Evolutionary conservation across 768 basidiomycete species (phyloP), one percentile per base, ranked within the genome.

Genomic region (Lactarius quietus): DNA sequence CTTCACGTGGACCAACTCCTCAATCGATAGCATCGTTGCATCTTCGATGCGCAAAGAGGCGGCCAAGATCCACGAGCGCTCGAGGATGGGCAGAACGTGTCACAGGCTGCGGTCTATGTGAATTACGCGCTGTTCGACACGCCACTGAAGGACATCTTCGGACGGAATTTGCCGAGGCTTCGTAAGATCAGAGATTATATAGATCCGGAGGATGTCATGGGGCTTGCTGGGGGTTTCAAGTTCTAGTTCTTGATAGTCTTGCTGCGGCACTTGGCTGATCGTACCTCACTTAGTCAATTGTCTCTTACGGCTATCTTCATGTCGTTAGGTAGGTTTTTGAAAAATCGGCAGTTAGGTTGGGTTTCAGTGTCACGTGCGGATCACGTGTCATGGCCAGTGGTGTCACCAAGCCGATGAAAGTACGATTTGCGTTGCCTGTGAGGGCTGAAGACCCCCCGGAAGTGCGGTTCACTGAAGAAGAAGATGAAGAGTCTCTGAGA

Each of bases 21-120:
- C 72, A 6, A 71, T 72, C 1, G 86, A 86, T 67, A 72, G 71
- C 9, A 64, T 69, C 36, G 77, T 86, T 55, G 72, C 79, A 23
- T 52, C 75, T 28, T 80, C 82, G 8, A 72, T 78, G 20, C 72
- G 72, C 20, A 63, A 56, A 3, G 33, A 28, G 17, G 28, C 62
- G 4, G 36, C 26, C 8, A 9, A 53, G 6, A 3, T 67, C 10
- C 36, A 29, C 1, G 51, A 39, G 71, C 71, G 3, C 15, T 59
- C 39, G 68, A 70, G 23, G 70, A 71, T 31, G 68, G 68, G 17
- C 70, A 71, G 39, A 57, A 67, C 29, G 41, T 66, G 33, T 59
- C 62, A 14, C 55, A 57, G 20, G 65, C 63, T 8, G 39, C 68
- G 3, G 31, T 28, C 8, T 71, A 71, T 20, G 39, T 26, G n/a